These are phyloP conservation scores for Miamiensis avidus DNA, from an alignment of 169 alveolate species.

Conservation along the genomic window DNA sequence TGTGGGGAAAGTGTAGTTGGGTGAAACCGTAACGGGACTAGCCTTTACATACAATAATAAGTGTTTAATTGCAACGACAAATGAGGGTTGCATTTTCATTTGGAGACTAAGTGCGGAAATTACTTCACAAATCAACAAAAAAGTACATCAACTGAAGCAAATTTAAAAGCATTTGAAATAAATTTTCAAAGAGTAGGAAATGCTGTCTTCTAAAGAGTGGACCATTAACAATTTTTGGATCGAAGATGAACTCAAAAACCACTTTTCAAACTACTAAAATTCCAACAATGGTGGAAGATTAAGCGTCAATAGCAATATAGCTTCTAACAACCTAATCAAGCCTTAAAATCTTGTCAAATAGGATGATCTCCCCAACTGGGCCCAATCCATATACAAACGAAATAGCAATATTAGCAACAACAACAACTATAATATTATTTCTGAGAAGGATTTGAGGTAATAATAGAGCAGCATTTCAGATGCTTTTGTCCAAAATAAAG, in stretches of 20 bases:
- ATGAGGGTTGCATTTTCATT: conserved; percentile 32
- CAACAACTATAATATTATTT: no score
- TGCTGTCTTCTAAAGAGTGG: conserved; percentile 38
- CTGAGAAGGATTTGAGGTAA: no score
- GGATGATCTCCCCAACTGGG: background rate
- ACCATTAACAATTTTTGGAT: conserved; percentile 39
- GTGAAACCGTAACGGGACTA: conserved; percentile 17
- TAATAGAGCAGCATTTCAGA: no score
- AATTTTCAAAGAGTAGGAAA: conserved; percentile 11
- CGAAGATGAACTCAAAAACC: conserved; percentile 27
- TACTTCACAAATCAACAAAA: background rate
- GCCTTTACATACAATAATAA: conserved; percentile 33
- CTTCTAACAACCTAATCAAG: background rate
- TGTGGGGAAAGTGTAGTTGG: background rate
- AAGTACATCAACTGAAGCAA: conserved; percentile 5
- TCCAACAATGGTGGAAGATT: background rate
- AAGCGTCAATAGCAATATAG: background rate
- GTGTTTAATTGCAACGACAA: conserved; percentile 7
- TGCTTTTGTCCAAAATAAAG: no score
- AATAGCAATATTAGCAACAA: background rate
- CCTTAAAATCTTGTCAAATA: background rate
- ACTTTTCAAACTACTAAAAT: no score
- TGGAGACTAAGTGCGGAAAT: conserved; percentile 25
- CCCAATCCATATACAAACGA: background rate
- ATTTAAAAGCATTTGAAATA: conserved; percentile 25